phyloP scores from a whole-genome alignment of 2,329 filamentous ascomycete species.

The Mycosphaerella sp. region DNA sequence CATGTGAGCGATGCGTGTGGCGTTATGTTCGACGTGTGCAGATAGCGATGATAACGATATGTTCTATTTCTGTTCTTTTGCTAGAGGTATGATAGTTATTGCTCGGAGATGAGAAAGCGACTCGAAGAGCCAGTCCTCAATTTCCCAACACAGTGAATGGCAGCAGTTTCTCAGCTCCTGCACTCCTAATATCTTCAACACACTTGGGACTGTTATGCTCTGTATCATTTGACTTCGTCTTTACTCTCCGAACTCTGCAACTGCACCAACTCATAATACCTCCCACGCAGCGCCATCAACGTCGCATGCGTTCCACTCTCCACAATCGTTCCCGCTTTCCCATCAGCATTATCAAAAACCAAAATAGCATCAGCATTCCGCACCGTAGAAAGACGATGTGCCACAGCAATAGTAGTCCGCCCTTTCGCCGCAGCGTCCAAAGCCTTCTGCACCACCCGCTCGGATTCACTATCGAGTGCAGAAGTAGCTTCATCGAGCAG shows the following conservation, averaged over 20 bases:
- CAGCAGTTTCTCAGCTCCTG: too few species aligned
- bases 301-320: conserved; percentile 38
- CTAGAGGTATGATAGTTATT: too few species aligned
- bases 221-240: not conserved
- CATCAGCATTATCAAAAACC: conserved; percentile 30
- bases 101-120: too few species aligned
- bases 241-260: conserved; percentile 10
- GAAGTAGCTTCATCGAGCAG: conserved; percentile 56
- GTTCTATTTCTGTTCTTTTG: too few species aligned
- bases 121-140: too few species aligned
- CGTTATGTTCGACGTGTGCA: too few species aligned
- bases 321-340: conserved; percentile 30
- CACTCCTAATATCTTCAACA: too few species aligned
- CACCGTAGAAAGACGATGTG: conserved; percentile 38
- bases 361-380: conserved; percentile 36
- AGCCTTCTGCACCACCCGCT: conserved; percentile 60
- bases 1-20: conserved; percentile 8
- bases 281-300: conserved; percentile 34
- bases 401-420: conserved; percentile 38
- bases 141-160: too few species aligned
- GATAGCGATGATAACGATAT: too few species aligned
- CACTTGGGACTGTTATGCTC: too few species aligned
- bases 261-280: conserved; percentile 29
- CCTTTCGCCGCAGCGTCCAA: conserved; percentile 49
- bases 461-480: conserved; percentile 58